Evolutionary conservation across 805 yeast species (phyloP).

Genomic region (Wickerhamiella sorbophila): DNA sequence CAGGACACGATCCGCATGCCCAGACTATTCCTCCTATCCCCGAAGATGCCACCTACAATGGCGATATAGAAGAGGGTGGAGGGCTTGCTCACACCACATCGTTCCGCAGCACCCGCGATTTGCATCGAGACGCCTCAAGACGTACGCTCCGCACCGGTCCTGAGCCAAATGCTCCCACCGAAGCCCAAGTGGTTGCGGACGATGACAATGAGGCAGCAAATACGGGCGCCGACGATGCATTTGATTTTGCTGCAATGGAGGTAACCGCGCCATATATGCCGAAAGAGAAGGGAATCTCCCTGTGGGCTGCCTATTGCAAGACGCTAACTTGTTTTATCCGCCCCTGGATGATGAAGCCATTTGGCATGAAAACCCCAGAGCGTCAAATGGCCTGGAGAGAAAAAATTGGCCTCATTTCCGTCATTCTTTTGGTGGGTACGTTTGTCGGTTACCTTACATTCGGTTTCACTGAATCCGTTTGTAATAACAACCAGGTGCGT

Average conservation of each 20-base stretch:
- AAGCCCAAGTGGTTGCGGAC: neutral
- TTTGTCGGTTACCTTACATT: constrained; percentile 77
- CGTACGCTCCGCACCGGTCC: neutral
- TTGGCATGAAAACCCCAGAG: constrained; percentile 65
- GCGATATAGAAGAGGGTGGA: constrained; percentile 5
- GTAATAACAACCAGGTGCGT: constrained; percentile 36
- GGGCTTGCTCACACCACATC: neutral
- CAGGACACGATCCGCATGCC: constrained; percentile 49
- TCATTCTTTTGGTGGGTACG: constrained; percentile 61
- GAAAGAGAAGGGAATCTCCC: constrained; percentile 20
- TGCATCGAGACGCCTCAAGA: neutral
- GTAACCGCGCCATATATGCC: constrained; percentile 12
- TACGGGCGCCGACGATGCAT: constrained; percentile 11
- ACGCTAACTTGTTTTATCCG: constrained; percentile 88
- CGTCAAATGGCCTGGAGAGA: constrained; percentile 97
- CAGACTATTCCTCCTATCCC: constrained; percentile 4
- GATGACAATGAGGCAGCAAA: constrained; percentile 9
- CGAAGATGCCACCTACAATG: neutral
- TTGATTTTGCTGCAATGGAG: neutral
- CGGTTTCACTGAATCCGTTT: constrained; percentile 77
- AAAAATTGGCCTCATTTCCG: constrained; percentile 69
- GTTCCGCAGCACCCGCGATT: constrained; percentile 1
- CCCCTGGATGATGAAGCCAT: constrained; percentile 47
- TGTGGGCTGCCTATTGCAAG: constrained; percentile 78
- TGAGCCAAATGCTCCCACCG: constrained; percentile 2